Percentiles rank a stretch among this genome's conserved stretches.
phyloP scores from a whole-genome alignment of 768 basidiomycete genomes.

The Gelatoporia subvermispora region DNA sequence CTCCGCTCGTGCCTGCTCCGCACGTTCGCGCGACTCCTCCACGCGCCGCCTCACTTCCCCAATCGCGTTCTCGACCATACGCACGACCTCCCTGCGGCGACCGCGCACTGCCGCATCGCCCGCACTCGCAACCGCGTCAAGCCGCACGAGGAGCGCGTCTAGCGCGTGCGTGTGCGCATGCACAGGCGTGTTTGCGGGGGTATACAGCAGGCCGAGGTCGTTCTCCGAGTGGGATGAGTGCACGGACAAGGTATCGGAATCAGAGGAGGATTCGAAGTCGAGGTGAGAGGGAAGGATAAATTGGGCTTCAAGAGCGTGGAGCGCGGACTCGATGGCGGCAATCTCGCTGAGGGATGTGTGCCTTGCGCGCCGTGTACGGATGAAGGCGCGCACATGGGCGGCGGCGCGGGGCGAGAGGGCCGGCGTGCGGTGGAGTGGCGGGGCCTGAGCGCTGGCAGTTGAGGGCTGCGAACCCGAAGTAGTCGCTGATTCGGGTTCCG shows the following conservation, averaged over 20 bases:
- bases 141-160: slow-evolving; percentile 45
- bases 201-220: slow-evolving; percentile 44
- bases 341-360: slow-evolving; percentile 38
- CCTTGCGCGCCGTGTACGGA: slow-evolving; percentile 22
- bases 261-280: slow-evolving; percentile 22
- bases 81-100: slow-evolving; percentile 51
- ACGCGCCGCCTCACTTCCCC: slow-evolving; percentile 47
- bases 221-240: not conserved
- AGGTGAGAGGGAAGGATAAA: slow-evolving; percentile 34
- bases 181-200: slow-evolving; percentile 51
- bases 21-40: slow-evolving; percentile 34
- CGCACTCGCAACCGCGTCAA: slow-evolving; percentile 58
- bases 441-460: slow-evolving; percentile 4
- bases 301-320: slow-evolving; percentile 29
- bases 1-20: no score
- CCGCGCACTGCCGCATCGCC: slow-evolving; percentile 51
- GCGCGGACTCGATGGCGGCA: slow-evolving; percentile 36
- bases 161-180: slow-evolving; percentile 60
- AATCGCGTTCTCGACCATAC: slow-evolving; percentile 50
- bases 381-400: slow-evolving; percentile 24
- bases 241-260: slow-evolving; percentile 12
- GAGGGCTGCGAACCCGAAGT: not conserved
- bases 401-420: slow-evolving; percentile 15
- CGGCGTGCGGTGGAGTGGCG: slow-evolving; percentile 12
- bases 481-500: not conserved